Evolutionary conservation across 164 flowering plant genomes (phyloP), one percentile per base, ranked within the genome.

Genomic region (Hamamelis virginiana): DNA sequence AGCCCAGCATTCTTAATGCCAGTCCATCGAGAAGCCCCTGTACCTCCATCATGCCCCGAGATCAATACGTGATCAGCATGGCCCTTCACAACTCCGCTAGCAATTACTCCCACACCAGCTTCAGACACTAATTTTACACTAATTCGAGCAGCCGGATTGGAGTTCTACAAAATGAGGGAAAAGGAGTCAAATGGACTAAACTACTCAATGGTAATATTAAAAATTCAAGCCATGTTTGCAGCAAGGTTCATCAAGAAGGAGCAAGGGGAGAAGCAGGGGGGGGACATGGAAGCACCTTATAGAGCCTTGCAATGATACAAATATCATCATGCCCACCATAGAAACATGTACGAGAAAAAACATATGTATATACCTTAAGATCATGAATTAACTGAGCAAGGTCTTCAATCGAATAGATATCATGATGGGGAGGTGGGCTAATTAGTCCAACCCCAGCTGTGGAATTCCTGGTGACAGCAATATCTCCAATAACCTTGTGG

Each of bases 391-490:
- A 74, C 62, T 96, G 99, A 4, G 99, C 99, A 78, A 96, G 94
- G 72, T 96, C 99, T 79, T 96, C 99, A 68, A 96, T 96, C 15
- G 99, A 96, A 70, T 96, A 96, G n/a, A 96, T 96, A 72, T 96
- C 99, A 80, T 96, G 99, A 80, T 96, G 99, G 8, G 99, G 99
- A 73, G 99, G 99, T 16, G 99, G 99, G 65, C 99, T 96, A 74
- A 96, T 96, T 55, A 96, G 93, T 21, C 99, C 99, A 45, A 96
- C 99, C 58, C 99, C 98, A 71, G 99, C 95, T 27, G 99, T 96
- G 23, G 99, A 96, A 69, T 96, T 86, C 75, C 99, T 85, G 48
- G 99, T 96, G 9, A 90, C 81, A 8, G 99, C 99, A 82, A 96
- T 96, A 65, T 96, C 99, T 62, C 97, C 99, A 52, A 93, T 86